Evolutionary conservation across 176 grass and related monocot species (phyloP).

Genomic region (Otatea glauca): DNA sequence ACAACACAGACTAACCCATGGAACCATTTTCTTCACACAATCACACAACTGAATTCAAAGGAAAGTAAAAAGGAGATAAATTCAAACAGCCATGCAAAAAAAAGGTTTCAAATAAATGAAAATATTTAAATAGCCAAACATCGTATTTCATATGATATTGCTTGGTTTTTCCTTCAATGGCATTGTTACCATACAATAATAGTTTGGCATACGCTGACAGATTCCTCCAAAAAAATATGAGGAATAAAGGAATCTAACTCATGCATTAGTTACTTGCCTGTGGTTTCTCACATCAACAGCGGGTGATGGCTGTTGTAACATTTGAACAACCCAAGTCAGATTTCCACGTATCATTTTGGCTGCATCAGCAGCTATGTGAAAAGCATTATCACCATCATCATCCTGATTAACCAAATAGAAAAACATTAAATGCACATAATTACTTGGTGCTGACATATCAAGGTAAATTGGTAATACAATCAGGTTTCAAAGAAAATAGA

Average conservation of each 20-base stretch:
- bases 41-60: conserved; percentile 9
- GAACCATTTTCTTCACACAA: neutral
- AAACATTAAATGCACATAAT: conserved; percentile 36
- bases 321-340: conserved; percentile 87
- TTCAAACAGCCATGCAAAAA: conserved; percentile 18
- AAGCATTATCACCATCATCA: conserved; percentile 97
- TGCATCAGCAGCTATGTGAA: conserved; percentile 98
- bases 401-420: conserved; percentile 72
- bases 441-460: neutral
- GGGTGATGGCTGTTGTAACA: conserved; percentile 78
- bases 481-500: neutral
- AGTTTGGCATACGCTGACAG: conserved; percentile 30
- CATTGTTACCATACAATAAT: conserved; percentile 33
- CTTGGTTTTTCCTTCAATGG: conserved; percentile 8
- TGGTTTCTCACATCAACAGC: conserved; percentile 97
- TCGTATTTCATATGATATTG: neutral
- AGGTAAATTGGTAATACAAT: neutral
- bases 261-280: conserved; percentile 59
- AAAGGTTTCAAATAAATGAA: conserved; percentile 24
- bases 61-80: neutral
- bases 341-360: conserved; percentile 99
- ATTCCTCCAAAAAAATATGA: conserved; percentile 29
- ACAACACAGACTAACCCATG: conserved; percentile 15
- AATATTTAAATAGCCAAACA: conserved; percentile 4
- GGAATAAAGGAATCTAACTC: neutral